Evolutionary conservation across 495 filamentous ascomycete species (phyloP).

Genomic region (Glutinoglossum americanum): DNA sequence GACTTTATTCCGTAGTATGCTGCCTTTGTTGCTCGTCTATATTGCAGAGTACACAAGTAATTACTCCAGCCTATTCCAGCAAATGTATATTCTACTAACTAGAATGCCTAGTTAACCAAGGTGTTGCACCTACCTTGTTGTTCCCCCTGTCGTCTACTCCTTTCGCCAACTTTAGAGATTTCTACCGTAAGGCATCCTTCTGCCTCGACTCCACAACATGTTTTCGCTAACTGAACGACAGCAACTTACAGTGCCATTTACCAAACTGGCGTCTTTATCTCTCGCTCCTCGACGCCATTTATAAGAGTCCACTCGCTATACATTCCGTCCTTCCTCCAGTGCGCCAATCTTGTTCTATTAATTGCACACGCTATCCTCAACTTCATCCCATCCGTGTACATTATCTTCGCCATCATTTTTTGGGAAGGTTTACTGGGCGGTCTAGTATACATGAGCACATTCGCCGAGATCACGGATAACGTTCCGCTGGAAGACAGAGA

Average conservation of each 20-base stretch:
- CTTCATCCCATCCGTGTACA: constrained; percentile 64
- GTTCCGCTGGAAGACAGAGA: constrained; percentile 59
- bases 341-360: constrained; percentile 52
- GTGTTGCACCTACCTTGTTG: constrained; percentile 69
- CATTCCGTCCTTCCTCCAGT: constrained; percentile 62
- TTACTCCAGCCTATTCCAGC: background rate
- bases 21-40: constrained; percentile 80
- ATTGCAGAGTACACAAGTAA: constrained; percentile 37
- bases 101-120: constrained; percentile 79
- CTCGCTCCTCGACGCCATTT: constrained; percentile 74
- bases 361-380: constrained; percentile 51
- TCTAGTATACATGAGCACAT: constrained; percentile 83
- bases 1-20: constrained; percentile 64
- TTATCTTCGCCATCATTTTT: constrained; percentile 69
- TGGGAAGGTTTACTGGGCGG: constrained; percentile 91
- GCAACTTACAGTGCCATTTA: constrained; percentile 80
- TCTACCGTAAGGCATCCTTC: constrained; percentile 31
- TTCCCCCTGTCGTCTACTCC: constrained; percentile 59
- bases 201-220: background rate
- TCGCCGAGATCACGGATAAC: constrained; percentile 72
- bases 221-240: background rate
- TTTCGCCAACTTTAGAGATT: constrained; percentile 62
- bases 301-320: constrained; percentile 64
- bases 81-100: constrained; percentile 2
- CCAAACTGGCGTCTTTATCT: constrained; percentile 84